These are phyloP conservation scores for Trametes punicea DNA, from an alignment of 768 basidiomycete genomes.

Conservation along the genomic window DNA sequence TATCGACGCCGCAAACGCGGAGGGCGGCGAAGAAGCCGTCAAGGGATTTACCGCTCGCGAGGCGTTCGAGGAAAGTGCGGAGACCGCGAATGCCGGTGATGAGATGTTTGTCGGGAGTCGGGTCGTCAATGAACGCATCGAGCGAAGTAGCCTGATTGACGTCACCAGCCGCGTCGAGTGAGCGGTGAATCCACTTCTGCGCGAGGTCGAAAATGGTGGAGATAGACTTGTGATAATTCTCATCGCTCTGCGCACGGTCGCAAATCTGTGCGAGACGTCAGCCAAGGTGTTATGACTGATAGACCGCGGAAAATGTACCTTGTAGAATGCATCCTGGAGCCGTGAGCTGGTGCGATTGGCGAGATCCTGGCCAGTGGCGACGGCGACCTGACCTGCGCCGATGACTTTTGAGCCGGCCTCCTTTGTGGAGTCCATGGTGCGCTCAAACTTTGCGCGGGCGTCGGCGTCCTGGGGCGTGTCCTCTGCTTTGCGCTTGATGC, in stretches of 20 bases:
- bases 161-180: constrained; percentile 47
- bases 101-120: constrained; percentile 61
- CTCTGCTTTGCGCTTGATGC: constrained; percentile 47
- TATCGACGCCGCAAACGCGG: constrained; percentile 42
- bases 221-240: constrained; percentile 54
- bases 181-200: constrained; percentile 53
- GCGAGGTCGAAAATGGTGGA: constrained; percentile 54
- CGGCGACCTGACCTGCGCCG: constrained; percentile 45
- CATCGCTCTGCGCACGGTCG: constrained; percentile 61
- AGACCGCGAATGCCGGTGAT: constrained; percentile 45
- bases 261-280: constrained; percentile 45
- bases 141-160: constrained; percentile 45
- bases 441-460: constrained; percentile 54
- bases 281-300: background rate
- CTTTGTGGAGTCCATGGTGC: constrained; percentile 64
- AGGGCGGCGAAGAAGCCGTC: constrained; percentile 44
- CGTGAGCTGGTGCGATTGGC: constrained; percentile 40
- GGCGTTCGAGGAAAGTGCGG: constrained; percentile 46
- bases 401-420: constrained; percentile 54
- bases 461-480: constrained; percentile 42
- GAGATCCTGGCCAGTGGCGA: constrained; percentile 41
- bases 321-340: constrained; percentile 50
- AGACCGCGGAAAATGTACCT: constrained; percentile 35
- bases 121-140: constrained; percentile 55
- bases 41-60: constrained; percentile 48